These are phyloP conservation scores for Leccinum subgranulosum DNA, from an alignment of 768 basidiomycete species.

Conservation along the genomic window DNA sequence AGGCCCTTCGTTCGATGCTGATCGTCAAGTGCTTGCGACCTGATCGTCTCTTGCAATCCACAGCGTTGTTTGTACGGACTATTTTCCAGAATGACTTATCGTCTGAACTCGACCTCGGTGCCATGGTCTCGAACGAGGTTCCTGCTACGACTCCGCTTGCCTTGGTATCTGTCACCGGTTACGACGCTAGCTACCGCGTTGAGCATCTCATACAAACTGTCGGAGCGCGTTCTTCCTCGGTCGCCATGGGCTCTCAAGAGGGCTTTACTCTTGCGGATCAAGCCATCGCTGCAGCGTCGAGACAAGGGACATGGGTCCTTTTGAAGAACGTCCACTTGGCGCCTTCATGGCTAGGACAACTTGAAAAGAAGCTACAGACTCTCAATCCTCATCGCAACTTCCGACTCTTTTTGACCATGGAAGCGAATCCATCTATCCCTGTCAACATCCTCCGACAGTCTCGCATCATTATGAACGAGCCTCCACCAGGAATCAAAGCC, in stretches of 20 bases:
- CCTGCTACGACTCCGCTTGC: slow-evolving; percentile 80
- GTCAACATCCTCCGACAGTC: slow-evolving; percentile 97
- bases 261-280: slow-evolving; percentile 96
- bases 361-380: slow-evolving; percentile 95
- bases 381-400: slow-evolving; percentile 86
- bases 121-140: slow-evolving; percentile 79
- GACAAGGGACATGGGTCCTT: slow-evolving; percentile 94
- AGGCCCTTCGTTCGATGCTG: slow-evolving; percentile 72
- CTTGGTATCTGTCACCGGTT: slow-evolving; percentile 90
- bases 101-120: slow-evolving; percentile 70
- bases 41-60: slow-evolving; percentile 85
- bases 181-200: slow-evolving; percentile 97
- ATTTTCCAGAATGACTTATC: slow-evolving; percentile 85
- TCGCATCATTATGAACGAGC: slow-evolving; percentile 97
- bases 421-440: slow-evolving; percentile 90
- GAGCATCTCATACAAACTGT: slow-evolving; percentile 82
- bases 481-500: slow-evolving; percentile 94
- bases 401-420: slow-evolving; percentile 98
- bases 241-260: slow-evolving; percentile 98
- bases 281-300: slow-evolving; percentile 88
- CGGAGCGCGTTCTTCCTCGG: slow-evolving; percentile 75
- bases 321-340: slow-evolving; percentile 98
- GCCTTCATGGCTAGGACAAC: slow-evolving; percentile 90
- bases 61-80: slow-evolving; percentile 65
- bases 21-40: slow-evolving; percentile 91